phyloP scores from a whole-genome alignment of 345 rosid genomes.

The Viola odorata region DNA sequence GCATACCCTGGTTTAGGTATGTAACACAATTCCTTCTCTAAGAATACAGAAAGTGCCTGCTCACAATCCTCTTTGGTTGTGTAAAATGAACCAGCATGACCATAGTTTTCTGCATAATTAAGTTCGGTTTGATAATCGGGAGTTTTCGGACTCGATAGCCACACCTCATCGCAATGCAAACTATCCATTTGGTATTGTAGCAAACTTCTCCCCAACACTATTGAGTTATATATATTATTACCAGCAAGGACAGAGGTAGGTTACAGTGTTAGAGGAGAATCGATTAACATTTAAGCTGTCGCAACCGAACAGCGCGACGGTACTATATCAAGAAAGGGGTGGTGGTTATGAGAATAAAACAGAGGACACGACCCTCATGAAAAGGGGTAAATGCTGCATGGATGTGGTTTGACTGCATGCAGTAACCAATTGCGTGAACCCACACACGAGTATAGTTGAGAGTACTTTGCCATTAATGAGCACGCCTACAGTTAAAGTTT shows the following conservation, averaged over 20 bases:
- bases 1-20: constrained; percentile 33
- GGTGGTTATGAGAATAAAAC: constrained; percentile 24
- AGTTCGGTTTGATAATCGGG: constrained; percentile 1
- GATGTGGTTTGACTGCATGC: constrained; percentile 25
- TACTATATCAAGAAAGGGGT: constrained; percentile 3
- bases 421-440: constrained; percentile 58
- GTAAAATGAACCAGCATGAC: not conserved
- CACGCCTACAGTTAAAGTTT: not conserved
- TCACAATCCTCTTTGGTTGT: constrained; percentile 25
- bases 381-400: constrained; percentile 56
- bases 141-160: constrained; percentile 32
- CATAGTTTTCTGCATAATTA: not conserved
- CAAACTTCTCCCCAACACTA: too few relatives aligned
- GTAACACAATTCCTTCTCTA: constrained; percentile 32
- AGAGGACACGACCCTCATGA: constrained; percentile 57
- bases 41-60: constrained; percentile 12
- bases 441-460: constrained; percentile 35
- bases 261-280: too few relatives aligned
- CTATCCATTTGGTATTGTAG: constrained; percentile 18
- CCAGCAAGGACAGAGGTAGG: not conserved
- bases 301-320: too few relatives aligned
- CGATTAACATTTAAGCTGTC: too few relatives aligned
- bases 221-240: not conserved
- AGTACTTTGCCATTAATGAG: constrained; percentile 17
- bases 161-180: constrained; percentile 47